Evolutionary conservation across 805 yeast genomes (phyloP).

Genomic region (Candida sphagnicola): DNA sequence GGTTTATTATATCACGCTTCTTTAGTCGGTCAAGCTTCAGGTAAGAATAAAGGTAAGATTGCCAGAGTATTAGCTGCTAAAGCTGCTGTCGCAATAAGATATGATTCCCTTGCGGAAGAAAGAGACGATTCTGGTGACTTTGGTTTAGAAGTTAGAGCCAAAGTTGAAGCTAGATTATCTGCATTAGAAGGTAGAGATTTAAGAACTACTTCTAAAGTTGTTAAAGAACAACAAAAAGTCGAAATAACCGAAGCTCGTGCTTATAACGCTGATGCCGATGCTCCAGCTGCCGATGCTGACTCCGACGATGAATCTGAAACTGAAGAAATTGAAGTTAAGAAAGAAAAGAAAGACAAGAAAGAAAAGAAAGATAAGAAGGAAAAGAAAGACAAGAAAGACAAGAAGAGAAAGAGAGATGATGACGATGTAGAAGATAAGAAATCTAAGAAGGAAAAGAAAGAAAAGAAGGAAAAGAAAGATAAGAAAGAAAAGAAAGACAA

Average conservation of each 20-base stretch:
- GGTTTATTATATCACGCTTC: constrained; percentile 97
- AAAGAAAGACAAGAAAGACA: constrained; percentile 26
- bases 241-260: constrained; percentile 81
- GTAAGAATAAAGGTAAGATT: constrained; percentile 97
- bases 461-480: constrained; percentile 27
- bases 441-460: constrained; percentile 27
- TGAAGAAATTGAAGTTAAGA: constrained; percentile 26
- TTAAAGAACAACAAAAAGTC: constrained; percentile 80
- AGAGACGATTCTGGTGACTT: constrained; percentile 93
- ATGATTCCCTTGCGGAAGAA: constrained; percentile 95
- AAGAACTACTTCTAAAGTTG: constrained; percentile 81
- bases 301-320: constrained; percentile 29
- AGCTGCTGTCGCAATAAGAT: constrained; percentile 95
- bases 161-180: constrained; percentile 92
- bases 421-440: constrained; percentile 16
- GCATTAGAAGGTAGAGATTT: constrained; percentile 95
- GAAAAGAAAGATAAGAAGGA: constrained; percentile 22
- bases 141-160: constrained; percentile 86
- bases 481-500: constrained; percentile 28
- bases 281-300: constrained; percentile 40
- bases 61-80: constrained; percentile 98
- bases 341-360: constrained; percentile 25
- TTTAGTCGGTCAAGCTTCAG: constrained; percentile 95
- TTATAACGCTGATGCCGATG: constrained; percentile 94
- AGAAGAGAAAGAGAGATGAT: constrained; percentile 18